Base-by-base conservation (phyloP, 352 stramenopile species). In the Aphanomyces astaci region DNA sequence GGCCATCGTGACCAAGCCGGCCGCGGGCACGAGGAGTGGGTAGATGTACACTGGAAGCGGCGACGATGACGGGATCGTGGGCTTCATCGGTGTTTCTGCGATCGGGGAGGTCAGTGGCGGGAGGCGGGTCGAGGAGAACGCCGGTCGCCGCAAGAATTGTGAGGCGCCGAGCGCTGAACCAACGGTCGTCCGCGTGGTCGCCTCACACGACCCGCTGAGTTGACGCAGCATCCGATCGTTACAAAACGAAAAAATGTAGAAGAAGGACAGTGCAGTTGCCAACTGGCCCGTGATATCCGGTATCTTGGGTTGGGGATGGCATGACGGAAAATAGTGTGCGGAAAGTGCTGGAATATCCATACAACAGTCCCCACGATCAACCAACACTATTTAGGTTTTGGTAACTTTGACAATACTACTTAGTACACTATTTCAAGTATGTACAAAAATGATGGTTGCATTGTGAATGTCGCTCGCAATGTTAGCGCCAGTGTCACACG, bases 1-100 rank as follows among this genome's bases (percentile, higher is more conserved):
- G 13, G 89, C 57, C 81, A 95, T 92, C 24, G 87, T 93, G 24
- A 72, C 69, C 62, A 94, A 77, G 36, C 87, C 87, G 0, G 73
- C 83, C 31, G 87, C 71, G 1, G 87, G 87, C 43, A 95, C 79
- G 48, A 95, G 69, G 63, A 86, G 79, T 46, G 82, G 85, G 32
- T 91, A 46, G 31, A 68, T 22, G 25, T 24, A 51, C 3, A 68
- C 3, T 15, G 36, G 36, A 15, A 43, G 36, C 7, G 36, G 7
- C 7, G 15, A 28, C 19, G 36, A 68, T 60, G 48, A 9, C 17
- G 56, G 30, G 30, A 62, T 19, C 4, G 56, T 17, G 24, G 31
- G 10, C 30, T 24, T 48, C 28, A 24, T 9, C 17, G 53, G 3
- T 2, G 28, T 31, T 11, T 43, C 36, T 10, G 53, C 4, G 53